Conservation (phyloP, 2,329 filamentous ascomycete genomes). For the Botryotinia globosa region DNA sequence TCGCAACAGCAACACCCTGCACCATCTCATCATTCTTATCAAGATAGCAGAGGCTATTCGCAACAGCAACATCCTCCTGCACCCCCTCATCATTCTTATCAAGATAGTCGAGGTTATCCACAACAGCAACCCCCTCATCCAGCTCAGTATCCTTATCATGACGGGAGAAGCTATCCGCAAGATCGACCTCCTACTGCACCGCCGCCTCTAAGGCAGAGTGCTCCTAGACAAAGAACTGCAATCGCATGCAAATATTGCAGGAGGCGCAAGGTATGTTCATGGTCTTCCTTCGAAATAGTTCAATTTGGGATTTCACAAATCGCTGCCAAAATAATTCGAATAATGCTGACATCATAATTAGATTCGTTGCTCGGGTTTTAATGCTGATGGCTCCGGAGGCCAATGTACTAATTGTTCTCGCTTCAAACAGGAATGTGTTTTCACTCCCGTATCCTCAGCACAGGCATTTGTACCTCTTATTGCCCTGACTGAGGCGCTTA, state of each 20-base stretch:
- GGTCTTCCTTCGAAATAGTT: background rate
- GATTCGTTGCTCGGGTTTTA: constrained; percentile 76
- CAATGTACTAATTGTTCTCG: constrained; percentile 70
- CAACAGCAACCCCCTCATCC: background rate
- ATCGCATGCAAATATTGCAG: constrained; percentile 60
- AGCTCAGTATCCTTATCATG: too few relatives aligned
- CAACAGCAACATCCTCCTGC: background rate
- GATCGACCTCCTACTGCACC: background rate
- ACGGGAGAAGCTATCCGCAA: constrained; percentile 2
- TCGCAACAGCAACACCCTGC: background rate
- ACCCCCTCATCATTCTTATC: too few relatives aligned
- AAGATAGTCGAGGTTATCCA: constrained; percentile 3
- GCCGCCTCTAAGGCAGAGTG: constrained; percentile 43
- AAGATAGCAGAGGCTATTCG: constrained; percentile 13
- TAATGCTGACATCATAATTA: constrained; percentile 39
- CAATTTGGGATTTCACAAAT: background rate
- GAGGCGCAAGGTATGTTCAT: constrained; percentile 52
- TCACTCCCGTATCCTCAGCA: constrained; percentile 71
- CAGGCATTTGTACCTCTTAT: constrained; percentile 73
- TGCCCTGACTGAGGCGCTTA: constrained; percentile 54
- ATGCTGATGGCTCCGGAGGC: constrained; percentile 63
- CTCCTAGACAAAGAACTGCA: constrained; percentile 58
- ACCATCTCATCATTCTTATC: background rate
- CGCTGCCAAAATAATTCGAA: background rate
- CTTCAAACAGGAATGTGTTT: constrained; percentile 75